These are phyloP conservation scores for Globisporangium apiculatum DNA, from an alignment of 352 stramenopile genomes.

Conservation along the genomic window DNA sequence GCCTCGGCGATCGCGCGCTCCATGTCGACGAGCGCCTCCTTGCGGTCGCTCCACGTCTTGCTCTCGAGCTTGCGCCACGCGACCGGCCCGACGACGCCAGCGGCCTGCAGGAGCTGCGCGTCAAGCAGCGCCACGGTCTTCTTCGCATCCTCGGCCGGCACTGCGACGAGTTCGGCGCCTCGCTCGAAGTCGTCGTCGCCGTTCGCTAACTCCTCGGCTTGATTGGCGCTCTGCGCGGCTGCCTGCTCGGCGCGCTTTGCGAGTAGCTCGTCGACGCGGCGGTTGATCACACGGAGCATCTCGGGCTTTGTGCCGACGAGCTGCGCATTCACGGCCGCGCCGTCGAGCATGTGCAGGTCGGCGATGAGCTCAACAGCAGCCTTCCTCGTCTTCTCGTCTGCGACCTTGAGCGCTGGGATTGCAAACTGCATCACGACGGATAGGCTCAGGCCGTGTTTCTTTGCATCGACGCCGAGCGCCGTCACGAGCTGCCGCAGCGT, in stretches of 20 bases:
- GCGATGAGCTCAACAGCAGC: conserved; percentile 63
- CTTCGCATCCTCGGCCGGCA: conserved; percentile 49
- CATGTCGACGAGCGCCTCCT: conserved; percentile 69
- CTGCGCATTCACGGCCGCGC: conserved; percentile 28
- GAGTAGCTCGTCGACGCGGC: conserved; percentile 65
- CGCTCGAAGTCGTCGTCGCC: conserved; percentile 21
- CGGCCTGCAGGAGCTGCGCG: conserved; percentile 23
- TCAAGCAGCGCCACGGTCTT: conserved; percentile 38
- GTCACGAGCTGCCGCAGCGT: conserved; percentile 47
- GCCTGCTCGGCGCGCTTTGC: conserved; percentile 33
- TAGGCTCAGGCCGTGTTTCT: conserved; percentile 29
- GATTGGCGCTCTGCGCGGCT: conserved; percentile 25
- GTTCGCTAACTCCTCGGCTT: conserved; percentile 24
- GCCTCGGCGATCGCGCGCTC: conserved; percentile 63
- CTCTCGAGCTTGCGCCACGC: conserved; percentile 71
- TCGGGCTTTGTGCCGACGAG: conserved; percentile 57
- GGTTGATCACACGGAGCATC: conserved; percentile 68
- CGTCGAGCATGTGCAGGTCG: conserved; percentile 36
- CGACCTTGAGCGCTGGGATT: conserved; percentile 59
- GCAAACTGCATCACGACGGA: conserved; percentile 67
- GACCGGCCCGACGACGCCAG: conserved; percentile 52
- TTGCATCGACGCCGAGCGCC: conserved; percentile 34
- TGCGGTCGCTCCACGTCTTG: conserved; percentile 80
- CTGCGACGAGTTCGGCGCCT: conserved; percentile 22
- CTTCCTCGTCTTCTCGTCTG: conserved; percentile 73